phyloP scores from a whole-genome alignment of 257 asterid species.

The Euphrasia confusa region DNA sequence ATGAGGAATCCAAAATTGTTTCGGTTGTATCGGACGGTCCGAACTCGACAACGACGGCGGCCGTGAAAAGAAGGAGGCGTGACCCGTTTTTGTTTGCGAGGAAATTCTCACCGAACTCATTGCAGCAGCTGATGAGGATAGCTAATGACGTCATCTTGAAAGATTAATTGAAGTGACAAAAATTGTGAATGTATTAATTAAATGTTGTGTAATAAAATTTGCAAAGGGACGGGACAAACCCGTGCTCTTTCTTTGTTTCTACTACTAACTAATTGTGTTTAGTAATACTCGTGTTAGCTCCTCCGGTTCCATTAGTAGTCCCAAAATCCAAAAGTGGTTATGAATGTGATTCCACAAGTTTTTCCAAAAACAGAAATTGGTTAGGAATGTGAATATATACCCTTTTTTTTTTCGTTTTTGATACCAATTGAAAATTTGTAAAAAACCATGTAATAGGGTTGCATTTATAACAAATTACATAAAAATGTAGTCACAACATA shows the following conservation, averaged over 20 bases:
- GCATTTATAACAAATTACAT: too few species aligned
- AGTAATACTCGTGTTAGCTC: too few species aligned
- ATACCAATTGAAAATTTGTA: too few species aligned
- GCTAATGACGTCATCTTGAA: constrained; percentile 46
- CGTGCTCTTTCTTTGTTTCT: constrained; percentile 31
- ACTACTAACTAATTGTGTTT: too few species aligned
- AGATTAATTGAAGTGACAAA: constrained; percentile 25
- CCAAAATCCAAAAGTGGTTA: too few species aligned
- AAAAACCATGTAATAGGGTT: too few species aligned
- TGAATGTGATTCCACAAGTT: too few species aligned
- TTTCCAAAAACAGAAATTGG: too few species aligned
- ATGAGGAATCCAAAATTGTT: constrained; percentile 19
- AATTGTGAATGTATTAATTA: constrained; percentile 2
- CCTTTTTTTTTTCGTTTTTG: too few species aligned
- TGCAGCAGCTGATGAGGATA: constrained; percentile 35
- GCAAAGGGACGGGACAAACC: constrained; percentile 64
- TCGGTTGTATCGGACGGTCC: constrained; percentile 29
- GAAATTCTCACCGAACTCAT: constrained; percentile 44
- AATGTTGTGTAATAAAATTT: neutral
- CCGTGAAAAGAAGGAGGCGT: constrained; percentile 25
- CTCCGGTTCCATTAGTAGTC: too few species aligned
- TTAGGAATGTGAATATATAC: too few species aligned
- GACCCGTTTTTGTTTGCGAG: constrained; percentile 73
- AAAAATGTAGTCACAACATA: too few species aligned
- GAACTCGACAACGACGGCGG: constrained; percentile 26